phyloP scores from a whole-genome alignment of 2,329 filamentous ascomycete genomes.

The Cladosporium sphaerospermum region DNA sequence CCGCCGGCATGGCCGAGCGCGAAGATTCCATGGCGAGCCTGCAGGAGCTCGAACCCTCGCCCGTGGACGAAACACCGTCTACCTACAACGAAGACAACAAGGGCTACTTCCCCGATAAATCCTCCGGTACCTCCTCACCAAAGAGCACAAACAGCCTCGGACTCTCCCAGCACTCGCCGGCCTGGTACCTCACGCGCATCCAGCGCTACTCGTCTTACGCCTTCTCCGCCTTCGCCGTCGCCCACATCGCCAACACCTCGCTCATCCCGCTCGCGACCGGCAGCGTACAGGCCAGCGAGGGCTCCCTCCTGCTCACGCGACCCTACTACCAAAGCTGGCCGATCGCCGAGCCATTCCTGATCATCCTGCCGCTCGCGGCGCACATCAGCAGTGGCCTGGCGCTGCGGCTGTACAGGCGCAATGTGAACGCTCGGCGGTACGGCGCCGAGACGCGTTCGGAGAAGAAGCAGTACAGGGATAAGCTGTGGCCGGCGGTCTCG shows the following conservation, averaged over 20 bases:
- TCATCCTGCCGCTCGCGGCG: conserved; percentile 65
- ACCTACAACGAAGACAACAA: conserved; percentile 39
- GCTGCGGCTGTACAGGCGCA: conserved; percentile 67
- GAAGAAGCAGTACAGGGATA: conserved; percentile 32
- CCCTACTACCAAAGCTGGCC: conserved; percentile 85
- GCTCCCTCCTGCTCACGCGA: conserved; percentile 81
- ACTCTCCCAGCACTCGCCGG: conserved; percentile 62
- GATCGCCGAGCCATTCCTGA: conserved; percentile 66
- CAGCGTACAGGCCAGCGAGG: conserved; percentile 69
- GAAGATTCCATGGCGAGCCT: conserved; percentile 37
- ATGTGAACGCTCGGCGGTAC: conserved; percentile 66
- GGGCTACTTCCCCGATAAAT: conserved; percentile 34
- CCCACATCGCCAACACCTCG: conserved; percentile 77
- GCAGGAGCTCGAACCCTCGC: conserved; percentile 73
- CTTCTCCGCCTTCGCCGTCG: conserved; percentile 66
- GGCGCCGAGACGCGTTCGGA: conserved; percentile 58
- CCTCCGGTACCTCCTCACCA: conserved; percentile 12
- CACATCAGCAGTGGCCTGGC: conserved; percentile 74
- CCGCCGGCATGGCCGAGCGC: conserved; percentile 26
- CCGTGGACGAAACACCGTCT: conserved; percentile 56
- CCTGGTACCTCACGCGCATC: conserved; percentile 69
- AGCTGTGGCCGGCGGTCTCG: conserved; percentile 63
- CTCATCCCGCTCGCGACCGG: conserved; percentile 69
- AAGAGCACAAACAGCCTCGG: conserved; percentile 38
- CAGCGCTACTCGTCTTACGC: conserved; percentile 89